Evolutionary conservation across 2,329 filamentous ascomycete genomes (phyloP), one percentile per base, ranked within the genome.

Genomic region (Colletotrichum cuscutae): DNA sequence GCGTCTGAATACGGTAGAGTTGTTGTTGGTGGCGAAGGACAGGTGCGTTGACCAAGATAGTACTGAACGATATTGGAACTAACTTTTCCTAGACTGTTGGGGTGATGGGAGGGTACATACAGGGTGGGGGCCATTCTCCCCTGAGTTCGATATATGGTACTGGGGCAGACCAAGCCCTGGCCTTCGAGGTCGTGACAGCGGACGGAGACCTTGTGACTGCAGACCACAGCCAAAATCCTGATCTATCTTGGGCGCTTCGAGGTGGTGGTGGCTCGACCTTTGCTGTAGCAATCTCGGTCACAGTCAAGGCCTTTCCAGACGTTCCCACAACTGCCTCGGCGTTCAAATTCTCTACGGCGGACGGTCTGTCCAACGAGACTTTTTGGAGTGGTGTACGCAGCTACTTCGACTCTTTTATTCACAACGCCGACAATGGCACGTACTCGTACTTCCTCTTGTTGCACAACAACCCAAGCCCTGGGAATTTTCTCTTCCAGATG

Each of bases 161-260:
- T 0, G 88, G 81, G 6, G 89, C 89, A 0, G 90, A 93, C 73
- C 86, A 92, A 58, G 85, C 87, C 0, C 81, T 93, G 2, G 83
- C 87, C 66, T 88, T 84, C 67, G 84, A 90, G 69, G 87, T 90
- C 1, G 83, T 92, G 15, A 88, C 86, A 5, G 86, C 84, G 0
- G 77, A 79, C 19, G 89, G 90, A 1, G 69, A 83, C 12, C 76
- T 86, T n/a, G 73, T 90, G 0, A 85, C 79, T 3, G 89, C 89
- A 0, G 86, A 83, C 3, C 83, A 81, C 0, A 77, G 76, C 0
- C 74, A 86, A 26, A 88, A 92, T 74, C 70, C 81, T 0, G 90
- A 92, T 62, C 81, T 93, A 0, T 92, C 89, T 80, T 93, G 90
- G 90, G 91, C 90, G 1, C 79, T 92, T 1, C 83, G 84, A 32